phyloP scores from a whole-genome alignment of 73 alveolate species.

The Paramecium sexaurelia region DNA sequence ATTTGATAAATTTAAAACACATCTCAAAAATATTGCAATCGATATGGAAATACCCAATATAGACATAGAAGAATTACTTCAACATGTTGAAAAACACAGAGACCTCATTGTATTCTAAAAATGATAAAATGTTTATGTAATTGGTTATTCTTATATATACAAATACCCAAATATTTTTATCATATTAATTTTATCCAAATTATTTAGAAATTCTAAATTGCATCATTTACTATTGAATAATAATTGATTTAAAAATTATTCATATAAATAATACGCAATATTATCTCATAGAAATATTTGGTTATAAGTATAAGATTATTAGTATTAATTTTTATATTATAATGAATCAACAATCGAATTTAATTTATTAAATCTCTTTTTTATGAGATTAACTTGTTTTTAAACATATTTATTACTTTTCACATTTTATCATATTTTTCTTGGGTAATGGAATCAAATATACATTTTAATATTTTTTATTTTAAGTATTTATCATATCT shows the following conservation, averaged over 20 bases:
- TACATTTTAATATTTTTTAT: not conserved
- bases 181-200: not conserved
- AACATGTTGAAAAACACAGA: not conserved
- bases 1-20: slow-evolving; percentile 47
- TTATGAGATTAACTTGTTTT: not conserved
- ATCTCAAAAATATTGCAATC: not conserved
- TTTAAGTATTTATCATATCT: not conserved
- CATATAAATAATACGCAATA: too few species aligned
- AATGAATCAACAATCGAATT: not conserved
- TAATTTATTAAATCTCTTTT: not conserved
- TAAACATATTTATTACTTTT: not conserved
- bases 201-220: not conserved
- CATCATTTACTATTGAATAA: not conserved
- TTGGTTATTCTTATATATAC: not conserved
- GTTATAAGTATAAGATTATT: too few species aligned
- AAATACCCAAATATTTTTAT: not conserved
- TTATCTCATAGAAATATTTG: not conserved
- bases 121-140: not conserved
- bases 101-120: not conserved
- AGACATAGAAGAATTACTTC: not conserved
- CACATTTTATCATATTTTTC: not conserved
- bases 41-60: slow-evolving; percentile 38
- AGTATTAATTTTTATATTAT: not conserved
- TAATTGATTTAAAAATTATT: not conserved
- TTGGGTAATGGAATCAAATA: not conserved